Evolutionary conservation across 441 rosid genomes (phyloP).

Genomic region (Adansonia rubrostipa): DNA sequence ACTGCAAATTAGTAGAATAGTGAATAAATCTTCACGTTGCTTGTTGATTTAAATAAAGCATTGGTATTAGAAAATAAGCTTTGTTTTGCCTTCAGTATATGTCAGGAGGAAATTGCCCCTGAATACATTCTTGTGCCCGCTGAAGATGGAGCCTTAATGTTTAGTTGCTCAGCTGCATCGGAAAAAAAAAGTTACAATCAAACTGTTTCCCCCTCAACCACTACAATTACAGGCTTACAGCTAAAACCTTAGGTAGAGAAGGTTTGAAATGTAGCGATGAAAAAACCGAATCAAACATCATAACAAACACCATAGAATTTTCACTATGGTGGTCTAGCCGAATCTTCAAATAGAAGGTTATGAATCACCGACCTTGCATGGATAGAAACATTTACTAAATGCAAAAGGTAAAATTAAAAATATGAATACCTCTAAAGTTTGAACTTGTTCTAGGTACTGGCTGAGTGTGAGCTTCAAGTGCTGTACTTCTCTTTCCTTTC

Average conservation of each 20-base stretch:
- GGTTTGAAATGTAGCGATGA: neutral
- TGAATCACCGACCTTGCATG: neutral
- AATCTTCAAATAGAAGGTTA: too few relatives aligned
- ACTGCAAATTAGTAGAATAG: neutral
- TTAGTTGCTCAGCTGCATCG: slow-evolving; percentile 16
- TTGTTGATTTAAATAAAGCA: neutral
- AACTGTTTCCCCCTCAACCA: too few relatives aligned
- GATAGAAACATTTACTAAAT: neutral
- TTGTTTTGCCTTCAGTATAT: neutral
- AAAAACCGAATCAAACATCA: neutral
- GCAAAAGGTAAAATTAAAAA: neutral
- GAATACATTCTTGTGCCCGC: neutral
- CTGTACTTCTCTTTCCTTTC: slow-evolving; percentile 11
- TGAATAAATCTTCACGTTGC: neutral
- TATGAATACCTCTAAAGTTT: slow-evolving; percentile 13
- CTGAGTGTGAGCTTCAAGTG: slow-evolving; percentile 8
- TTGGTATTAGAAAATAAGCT: neutral
- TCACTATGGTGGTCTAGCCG: too few relatives aligned
- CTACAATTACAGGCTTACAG: neutral
- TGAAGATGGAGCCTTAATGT: slow-evolving; percentile 22
- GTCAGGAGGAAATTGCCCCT: slow-evolving; percentile 12
- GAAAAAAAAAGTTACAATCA: neutral
- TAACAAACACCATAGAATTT: neutral
- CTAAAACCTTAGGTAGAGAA: neutral
- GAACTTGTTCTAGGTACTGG: slow-evolving; percentile 15